A percentile compares a stretch with the other conserved stretches of the same genome.
Conservation (phyloP, 805 yeast genomes). For the Cyberlindnera euphorbiiphila region DNA sequence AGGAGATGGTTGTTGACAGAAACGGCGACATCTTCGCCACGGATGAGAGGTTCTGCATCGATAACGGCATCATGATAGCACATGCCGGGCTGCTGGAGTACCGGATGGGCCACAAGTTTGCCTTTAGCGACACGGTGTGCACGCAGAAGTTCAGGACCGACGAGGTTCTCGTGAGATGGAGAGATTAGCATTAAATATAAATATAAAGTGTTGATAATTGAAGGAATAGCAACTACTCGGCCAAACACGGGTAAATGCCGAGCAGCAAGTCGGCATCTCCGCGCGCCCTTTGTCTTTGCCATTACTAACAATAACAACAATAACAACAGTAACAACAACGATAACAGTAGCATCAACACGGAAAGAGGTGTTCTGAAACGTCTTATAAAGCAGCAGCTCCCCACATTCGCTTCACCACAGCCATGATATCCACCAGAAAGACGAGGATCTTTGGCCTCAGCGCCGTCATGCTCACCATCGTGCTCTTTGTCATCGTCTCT, state of each 20-base stretch:
- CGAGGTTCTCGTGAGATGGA: slow-evolving; percentile 87
- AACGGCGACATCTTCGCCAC: slow-evolving; percentile 91
- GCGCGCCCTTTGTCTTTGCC: no score
- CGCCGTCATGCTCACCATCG: slow-evolving; percentile 35
- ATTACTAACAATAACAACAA: no score
- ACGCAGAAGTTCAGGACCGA: slow-evolving; percentile 94
- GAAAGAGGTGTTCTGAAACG: no score
- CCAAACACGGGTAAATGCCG: no score
- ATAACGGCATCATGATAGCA: slow-evolving; percentile 98
- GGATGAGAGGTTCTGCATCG: slow-evolving; percentile 95
- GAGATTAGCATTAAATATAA: slow-evolving; percentile 51
- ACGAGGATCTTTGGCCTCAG: slow-evolving; percentile 40
- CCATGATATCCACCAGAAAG: slow-evolving; percentile 31
- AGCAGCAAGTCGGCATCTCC: no score
- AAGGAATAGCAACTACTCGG: no score
- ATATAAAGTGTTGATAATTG: no score
- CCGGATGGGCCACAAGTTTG: slow-evolving; percentile 68
- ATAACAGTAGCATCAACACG: no score
- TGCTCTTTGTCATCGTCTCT: slow-evolving; percentile 34
- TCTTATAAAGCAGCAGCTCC: no score
- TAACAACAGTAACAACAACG: no score
- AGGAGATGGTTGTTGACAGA: slow-evolving; percentile 84
- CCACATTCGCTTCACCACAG: no score
- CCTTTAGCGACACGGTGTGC: slow-evolving; percentile 70
- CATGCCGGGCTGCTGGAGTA: slow-evolving; percentile 91